phyloP scores from a whole-genome alignment of 2,329 filamentous ascomycete species.

The Kalmusia sp. region DNA sequence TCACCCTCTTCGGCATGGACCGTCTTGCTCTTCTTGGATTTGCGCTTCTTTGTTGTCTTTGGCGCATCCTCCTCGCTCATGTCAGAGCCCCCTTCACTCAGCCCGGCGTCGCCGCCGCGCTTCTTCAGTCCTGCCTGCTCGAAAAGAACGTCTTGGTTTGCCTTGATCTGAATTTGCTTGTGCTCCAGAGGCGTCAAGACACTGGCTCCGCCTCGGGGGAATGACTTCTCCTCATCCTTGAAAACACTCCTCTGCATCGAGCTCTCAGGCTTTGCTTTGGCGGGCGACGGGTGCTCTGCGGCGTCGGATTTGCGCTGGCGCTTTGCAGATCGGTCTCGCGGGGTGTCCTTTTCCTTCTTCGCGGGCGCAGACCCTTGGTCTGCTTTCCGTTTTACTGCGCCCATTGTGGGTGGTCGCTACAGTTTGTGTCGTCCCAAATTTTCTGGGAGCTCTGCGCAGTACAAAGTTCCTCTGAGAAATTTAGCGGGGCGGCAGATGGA shows the following conservation, averaged over 20 bases:
- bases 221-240: conserved; percentile 83
- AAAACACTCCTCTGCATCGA: conserved; percentile 54
- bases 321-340: conserved; percentile 43
- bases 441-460: conserved; percentile 11
- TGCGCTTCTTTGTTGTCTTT: conserved; percentile 61
- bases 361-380: conserved; percentile 38
- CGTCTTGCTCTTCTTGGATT: conserved; percentile 52
- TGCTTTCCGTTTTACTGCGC: conserved; percentile 55
- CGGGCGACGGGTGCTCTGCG: conserved; percentile 29
- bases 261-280: conserved; percentile 39
- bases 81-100: conserved; percentile 51
- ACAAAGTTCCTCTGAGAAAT: conserved; percentile 18
- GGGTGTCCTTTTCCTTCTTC: conserved; percentile 39
- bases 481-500: conserved; percentile 27
- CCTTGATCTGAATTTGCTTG: conserved; percentile 94
- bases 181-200: conserved; percentile 91
- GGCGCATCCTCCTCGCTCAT: conserved; percentile 50
- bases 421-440: conserved; percentile 14
- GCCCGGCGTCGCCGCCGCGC: conserved; percentile 60
- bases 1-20: conserved; percentile 52
- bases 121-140: conserved; percentile 76
- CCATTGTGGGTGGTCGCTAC: conserved; percentile 43
- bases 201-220: conserved; percentile 90
- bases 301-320: conserved; percentile 46
- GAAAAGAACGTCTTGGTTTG: conserved; percentile 88